Conservation (phyloP, 2,329 filamentous ascomycete species). For the Chalaropsis ovoidea region DNA sequence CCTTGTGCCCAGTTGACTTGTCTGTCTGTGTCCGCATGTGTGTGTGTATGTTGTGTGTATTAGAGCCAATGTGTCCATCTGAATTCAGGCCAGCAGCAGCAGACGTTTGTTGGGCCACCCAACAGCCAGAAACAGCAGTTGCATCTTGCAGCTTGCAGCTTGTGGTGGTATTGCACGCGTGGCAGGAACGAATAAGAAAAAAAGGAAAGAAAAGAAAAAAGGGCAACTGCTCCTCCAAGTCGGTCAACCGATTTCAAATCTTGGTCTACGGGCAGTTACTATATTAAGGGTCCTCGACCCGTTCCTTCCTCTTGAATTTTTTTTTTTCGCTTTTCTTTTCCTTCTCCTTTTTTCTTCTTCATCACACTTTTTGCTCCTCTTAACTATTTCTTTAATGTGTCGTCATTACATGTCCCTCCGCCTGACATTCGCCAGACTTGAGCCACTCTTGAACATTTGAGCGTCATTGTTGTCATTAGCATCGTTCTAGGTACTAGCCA, state of each 20-base stretch:
- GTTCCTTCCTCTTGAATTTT: conserved; percentile 6
- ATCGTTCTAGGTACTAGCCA: background rate
- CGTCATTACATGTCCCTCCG: background rate
- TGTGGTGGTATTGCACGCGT: too few relatives aligned
- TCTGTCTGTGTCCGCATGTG: too few relatives aligned
- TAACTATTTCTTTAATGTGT: background rate
- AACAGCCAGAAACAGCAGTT: background rate
- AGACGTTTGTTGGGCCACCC: too few relatives aligned
- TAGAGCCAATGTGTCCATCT: too few relatives aligned
- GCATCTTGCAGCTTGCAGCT: background rate
- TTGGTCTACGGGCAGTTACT: background rate
- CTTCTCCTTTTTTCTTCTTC: background rate
- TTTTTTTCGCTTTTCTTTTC: background rate
- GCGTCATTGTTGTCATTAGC: background rate
- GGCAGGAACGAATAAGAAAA: background rate
- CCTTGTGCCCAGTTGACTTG: too few relatives aligned
- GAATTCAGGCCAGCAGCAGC: too few relatives aligned
- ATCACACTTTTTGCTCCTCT: background rate
- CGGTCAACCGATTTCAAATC: background rate
- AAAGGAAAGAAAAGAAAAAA: background rate
- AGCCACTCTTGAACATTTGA: background rate
- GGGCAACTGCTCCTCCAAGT: conserved; percentile 3
- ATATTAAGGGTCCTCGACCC: conserved; percentile 6
- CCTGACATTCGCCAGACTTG: background rate
- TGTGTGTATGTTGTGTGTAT: too few relatives aligned